Evolutionary conservation across 2,329 filamentous ascomycete species (phyloP), one percentile per base, ranked within the genome.

Genomic region (Pyricularia sp.): DNA sequence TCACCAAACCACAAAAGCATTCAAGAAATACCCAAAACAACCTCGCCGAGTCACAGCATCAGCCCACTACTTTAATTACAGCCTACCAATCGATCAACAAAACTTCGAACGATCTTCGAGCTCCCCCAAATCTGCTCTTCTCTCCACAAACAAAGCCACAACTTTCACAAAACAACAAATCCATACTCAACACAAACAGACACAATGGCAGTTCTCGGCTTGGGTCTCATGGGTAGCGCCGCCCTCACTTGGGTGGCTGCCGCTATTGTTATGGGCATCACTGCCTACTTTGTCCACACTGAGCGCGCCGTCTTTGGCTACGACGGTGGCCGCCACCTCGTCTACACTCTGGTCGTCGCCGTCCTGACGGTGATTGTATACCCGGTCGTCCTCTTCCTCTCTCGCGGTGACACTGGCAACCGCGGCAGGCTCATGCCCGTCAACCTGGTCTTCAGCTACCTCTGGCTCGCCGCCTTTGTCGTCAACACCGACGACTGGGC

Each of bases 371-470:
- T 67, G 33, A 25, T 67, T 42, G 65, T 67, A 25, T 67, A 67
- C 65, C 65, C 65, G 2, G 42, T 58, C 14, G 65, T 42, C 65
- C 66, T 68, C 55, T 61, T 68, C 26, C 58, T 68, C 2, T 63
- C 66, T 50, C 55, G 55, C n/a, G 30, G 25, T 23, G 58, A 68
- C 30, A n/a, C 17, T n/a, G 55, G 55, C 10, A 31, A 31, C 66
- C 66, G 66, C 66, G 66, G 66, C 17, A 42, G 25, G 55, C 66
- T 68, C 55, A 30, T 63, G 50, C 66, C 66, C 30, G 28, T 68
- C 30, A 61, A 68, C 66, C 31, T 68, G 3, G 31, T 68, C 55
- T 68, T 68, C 66, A 63, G 55, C n/a, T 68, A 68, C 66, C 66
- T 68, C 23, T 67, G 65, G 65, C 65, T 67, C 25, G 65, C 65